Evolutionary conservation across 2,329 filamentous ascomycete genomes (phyloP), one percentile per base, ranked within the genome.

Genomic region (Pseudonectria foliicola): DNA sequence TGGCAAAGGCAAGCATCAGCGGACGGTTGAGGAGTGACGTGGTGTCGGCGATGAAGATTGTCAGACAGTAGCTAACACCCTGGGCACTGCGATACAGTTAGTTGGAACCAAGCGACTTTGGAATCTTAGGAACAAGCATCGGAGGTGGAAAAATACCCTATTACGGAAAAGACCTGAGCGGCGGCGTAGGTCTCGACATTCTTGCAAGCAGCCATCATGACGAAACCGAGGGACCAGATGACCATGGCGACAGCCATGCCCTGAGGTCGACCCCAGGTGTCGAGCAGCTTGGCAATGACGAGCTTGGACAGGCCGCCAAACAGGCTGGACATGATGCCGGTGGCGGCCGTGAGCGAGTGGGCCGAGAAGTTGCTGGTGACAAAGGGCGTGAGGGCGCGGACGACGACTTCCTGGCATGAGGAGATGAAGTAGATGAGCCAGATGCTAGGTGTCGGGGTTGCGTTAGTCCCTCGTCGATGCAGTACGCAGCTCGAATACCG

Each of bases 21-120:
- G 74, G 75, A 52, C 82, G 72, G 57, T 82, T 82, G 46, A 73
- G 68, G 13, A 85, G 64, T 10, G 71, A 69, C 3, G 80, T 80
- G 1, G 78, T 82, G 46, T 86, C 82, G 39, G 80, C 75, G 36
- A 81, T 74, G 53, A 85, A 78, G 35, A 85, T 69, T 27, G 61
- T 64, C 23, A 66, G 52, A 44, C 57, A 62, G 52, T 65, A 69
- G 44, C 54, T 57, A 29, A 65, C 52, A 29, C 60, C 64, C 41
- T 60, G 59, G 40, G 57, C 54, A 13, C 61, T 63, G 18, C 18
- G 18, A 21, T 6, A 21, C 8, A 6, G 18, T 21, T 8, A 21
- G 18, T 8, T 8, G 8, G 18, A 6, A 21, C 8, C 18, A 5
- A 21, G 8, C 18, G 8, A 21, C n/a, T n/a, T n/a, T n/a, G n/a